These are phyloP conservation scores for Gentiana macrophylla DNA, from an alignment of 257 asterid genomes.

Conservation along the genomic window DNA sequence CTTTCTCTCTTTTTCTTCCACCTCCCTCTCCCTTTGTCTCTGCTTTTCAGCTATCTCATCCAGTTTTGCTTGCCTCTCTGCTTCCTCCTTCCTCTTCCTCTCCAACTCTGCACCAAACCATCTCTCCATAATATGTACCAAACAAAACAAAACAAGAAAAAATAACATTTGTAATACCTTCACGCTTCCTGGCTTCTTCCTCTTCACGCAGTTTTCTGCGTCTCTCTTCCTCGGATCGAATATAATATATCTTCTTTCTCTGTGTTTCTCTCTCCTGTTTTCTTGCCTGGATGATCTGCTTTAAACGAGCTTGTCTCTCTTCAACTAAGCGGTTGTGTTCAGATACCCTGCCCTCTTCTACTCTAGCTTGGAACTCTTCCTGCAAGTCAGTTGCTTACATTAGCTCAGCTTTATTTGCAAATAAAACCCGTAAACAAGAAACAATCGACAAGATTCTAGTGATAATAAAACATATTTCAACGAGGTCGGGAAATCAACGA, in stretches of 20 bases:
- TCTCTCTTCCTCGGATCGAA: slow-evolving; percentile 17
- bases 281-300: slow-evolving; percentile 15
- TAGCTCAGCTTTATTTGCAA: not conserved
- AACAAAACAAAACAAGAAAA: not conserved
- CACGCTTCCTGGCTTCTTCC: slow-evolving; percentile 17
- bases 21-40: slow-evolving; percentile 23
- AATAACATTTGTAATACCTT: slow-evolving; percentile 11
- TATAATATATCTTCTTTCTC: slow-evolving; percentile 18
- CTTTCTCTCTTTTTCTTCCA: slow-evolving; percentile 18
- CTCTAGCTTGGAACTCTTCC: not conserved
- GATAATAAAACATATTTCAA: too few species aligned
- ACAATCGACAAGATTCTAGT: too few species aligned
- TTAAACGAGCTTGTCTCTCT: slow-evolving; percentile 16
- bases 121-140: not conserved
- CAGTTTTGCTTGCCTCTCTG: slow-evolving; percentile 23
- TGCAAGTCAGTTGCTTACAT: not conserved
- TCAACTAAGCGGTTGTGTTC: slow-evolving; percentile 14
- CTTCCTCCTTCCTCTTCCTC: slow-evolving; percentile 27
- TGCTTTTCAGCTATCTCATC: slow-evolving; percentile 25
- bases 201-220: slow-evolving; percentile 14
- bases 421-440: not conserved
- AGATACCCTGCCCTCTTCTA: not conserved
- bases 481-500: not conserved
- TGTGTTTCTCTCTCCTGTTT: slow-evolving; percentile 15
- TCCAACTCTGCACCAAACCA: slow-evolving; percentile 16